A percentile compares a stretch with the other conserved stretches of the same genome.
Evolutionary conservation across 2,329 filamentous ascomycete species (phyloP).

Genomic region (Rutstroemia sp.): DNA sequence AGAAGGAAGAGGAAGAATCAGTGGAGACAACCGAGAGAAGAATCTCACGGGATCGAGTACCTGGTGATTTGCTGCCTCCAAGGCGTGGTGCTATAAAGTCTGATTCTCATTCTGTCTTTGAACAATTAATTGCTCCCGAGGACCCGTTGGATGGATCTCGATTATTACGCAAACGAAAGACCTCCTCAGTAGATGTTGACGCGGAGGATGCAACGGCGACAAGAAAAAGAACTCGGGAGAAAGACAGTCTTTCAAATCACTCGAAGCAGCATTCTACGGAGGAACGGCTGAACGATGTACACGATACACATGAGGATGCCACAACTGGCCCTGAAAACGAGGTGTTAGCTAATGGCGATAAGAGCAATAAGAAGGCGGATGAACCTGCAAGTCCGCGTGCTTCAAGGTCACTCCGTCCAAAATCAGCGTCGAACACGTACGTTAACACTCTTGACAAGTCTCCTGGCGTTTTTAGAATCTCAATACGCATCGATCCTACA

Average conservation of each 20-base stretch:
- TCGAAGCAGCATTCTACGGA: constrained; percentile 12
- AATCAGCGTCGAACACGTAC: constrained; percentile 34
- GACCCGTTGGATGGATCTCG: constrained; percentile 71
- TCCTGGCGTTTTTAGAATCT: constrained; percentile 41
- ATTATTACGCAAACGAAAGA: constrained; percentile 75
- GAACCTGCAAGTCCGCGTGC: constrained; percentile 33
- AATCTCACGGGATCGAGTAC: constrained; percentile 56
- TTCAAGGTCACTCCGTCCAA: constrained; percentile 51
- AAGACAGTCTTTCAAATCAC: constrained; percentile 16
- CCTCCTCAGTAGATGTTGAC: constrained; percentile 59
- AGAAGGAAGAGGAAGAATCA: constrained; percentile 8
- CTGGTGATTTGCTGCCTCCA: constrained; percentile 65
- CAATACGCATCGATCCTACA: constrained; percentile 48
- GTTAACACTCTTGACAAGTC: constrained; percentile 32
- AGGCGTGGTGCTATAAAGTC: constrained; percentile 56
- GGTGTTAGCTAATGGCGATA: constrained; percentile 16
- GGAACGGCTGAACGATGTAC: neutral
- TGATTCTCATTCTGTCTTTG: constrained; percentile 72
- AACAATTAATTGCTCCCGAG: constrained; percentile 62
- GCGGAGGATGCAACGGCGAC: constrained; percentile 45
- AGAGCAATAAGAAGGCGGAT: constrained; percentile 9
- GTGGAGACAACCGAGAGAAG: constrained; percentile 36
- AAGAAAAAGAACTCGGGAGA: constrained; percentile 40
- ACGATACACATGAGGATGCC: constrained; percentile 11
- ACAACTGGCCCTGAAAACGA: constrained; percentile 8